Evolutionary conservation across 768 basidiomycete genomes (phyloP).

Genomic region (Leccinum olivaceopallidum): DNA sequence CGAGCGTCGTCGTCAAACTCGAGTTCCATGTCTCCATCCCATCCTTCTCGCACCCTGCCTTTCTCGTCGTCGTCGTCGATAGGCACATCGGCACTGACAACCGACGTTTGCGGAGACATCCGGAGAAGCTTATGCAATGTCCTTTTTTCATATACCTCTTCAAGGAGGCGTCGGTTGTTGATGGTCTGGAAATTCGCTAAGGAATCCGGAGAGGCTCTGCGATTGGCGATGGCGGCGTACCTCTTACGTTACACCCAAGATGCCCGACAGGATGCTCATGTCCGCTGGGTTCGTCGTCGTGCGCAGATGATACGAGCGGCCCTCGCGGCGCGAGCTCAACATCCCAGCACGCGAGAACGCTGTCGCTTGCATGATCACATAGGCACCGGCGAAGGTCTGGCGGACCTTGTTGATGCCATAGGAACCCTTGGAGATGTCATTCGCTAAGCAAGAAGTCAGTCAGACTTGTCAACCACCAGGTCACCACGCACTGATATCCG

Average conservation of each 20-base stretch:
- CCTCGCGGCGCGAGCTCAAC: constrained; percentile 54
- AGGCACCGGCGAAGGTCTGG: constrained; percentile 80
- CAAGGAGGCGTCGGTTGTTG: constrained; percentile 67
- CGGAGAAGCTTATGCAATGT: constrained; percentile 61
- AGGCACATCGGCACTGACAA: constrained; percentile 24
- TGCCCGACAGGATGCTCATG: constrained; percentile 74
- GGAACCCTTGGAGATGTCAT: constrained; percentile 91
- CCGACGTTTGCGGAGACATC: constrained; percentile 28
- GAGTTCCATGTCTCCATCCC: constrained; percentile 40
- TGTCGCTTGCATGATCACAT: constrained; percentile 72
- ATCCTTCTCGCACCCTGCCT: constrained; percentile 36
- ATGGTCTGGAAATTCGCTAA: constrained; percentile 52
- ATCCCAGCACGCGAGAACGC: constrained; percentile 67
- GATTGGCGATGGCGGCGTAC: constrained; percentile 41
- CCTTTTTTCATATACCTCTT: constrained; percentile 64
- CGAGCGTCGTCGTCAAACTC: constrained; percentile 25
- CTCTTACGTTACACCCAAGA: constrained; percentile 85
- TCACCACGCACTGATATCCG: constrained; percentile 69
- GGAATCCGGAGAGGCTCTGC: not conserved
- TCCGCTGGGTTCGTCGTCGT: constrained; percentile 53
- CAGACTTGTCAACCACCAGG: not conserved
- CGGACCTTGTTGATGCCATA: constrained; percentile 82
- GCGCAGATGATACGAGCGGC: constrained; percentile 47
- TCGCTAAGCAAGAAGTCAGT: constrained; percentile 50
- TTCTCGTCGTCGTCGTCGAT: constrained; percentile 11